Base-by-base conservation (phyloP, 23 red algal species). In the Gracilaria domingensis region DNA sequence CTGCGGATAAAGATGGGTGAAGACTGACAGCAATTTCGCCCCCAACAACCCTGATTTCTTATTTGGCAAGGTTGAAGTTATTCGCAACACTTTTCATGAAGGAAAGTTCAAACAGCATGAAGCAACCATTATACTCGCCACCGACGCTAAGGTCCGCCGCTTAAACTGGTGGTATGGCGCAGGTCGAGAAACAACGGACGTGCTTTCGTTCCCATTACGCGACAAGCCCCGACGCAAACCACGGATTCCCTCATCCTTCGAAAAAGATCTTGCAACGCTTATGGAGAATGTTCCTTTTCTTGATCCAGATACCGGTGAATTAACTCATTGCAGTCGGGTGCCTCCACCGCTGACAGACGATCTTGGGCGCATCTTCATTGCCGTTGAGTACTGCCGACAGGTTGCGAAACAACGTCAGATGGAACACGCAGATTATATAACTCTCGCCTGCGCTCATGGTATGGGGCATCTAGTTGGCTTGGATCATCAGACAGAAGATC, bases 401-500 rank as follows among this genome's bases (percentile, higher is more conserved):
- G 45, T 77, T 20, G 84, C 84, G 48, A 74, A 75, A 60, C 28
- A 78, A 65, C 84, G 84, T 28, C 13, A 30, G 32, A 62, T 88
- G 13, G n/a, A 75, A 23, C 51, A 35, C 12, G 58, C 65, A 7
- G 75, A 91, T 36, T 91, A 91, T 36, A 67, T 91, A 39, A 23
- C 65, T 17, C 37, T 91, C 9, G 87, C 76, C 36, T 57, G 53
- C 38, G 54, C 35, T 51, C 87, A 91, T 36, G 87, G 87, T 20
- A 66, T 91, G 57, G 87, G 47, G 75, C 87, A 91, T 67, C 58
- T 91, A 12, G 87, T 74, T 21, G 87, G 87, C 12, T 82, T 67
- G 48, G 76, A 66, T 21, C 87, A 91, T 57, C 71, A 38, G 1
- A 81, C 87, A 11, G 51, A 66, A 25, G 54, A 47, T 14, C 53